Conservation (phyloP, 192 early-diverging fungal genomes). For the Obelidium mucronatum region DNA sequence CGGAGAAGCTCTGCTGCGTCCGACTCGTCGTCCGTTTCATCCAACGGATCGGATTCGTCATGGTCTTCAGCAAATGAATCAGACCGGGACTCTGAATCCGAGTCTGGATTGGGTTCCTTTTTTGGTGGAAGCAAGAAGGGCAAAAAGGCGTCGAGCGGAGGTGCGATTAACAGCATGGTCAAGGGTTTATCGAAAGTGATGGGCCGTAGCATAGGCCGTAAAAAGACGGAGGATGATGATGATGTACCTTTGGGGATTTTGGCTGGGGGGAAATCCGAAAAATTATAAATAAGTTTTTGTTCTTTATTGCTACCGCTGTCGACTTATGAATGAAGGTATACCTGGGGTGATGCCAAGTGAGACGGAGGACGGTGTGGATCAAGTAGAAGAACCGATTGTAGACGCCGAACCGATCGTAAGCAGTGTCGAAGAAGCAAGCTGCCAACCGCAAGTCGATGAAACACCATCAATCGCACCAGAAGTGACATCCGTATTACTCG, state of each 20-base stretch:
- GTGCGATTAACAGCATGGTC: slow-evolving; percentile 2
- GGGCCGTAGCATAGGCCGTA: not conserved
- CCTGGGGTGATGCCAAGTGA: too few relatives aligned
- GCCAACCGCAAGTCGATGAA: too few relatives aligned
- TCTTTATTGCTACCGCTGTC: too few relatives aligned
- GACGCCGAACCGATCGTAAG: too few relatives aligned
- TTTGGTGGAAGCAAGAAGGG: not conserved
- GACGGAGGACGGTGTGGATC: too few relatives aligned
- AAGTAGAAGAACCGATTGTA: too few relatives aligned
- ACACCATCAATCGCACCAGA: too few relatives aligned
- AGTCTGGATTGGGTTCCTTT: not conserved
- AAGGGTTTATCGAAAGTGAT: not conserved
- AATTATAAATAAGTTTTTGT: too few relatives aligned
- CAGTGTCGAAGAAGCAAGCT: too few relatives aligned
- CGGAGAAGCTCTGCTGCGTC: not conserved
- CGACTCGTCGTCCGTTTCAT: not conserved
- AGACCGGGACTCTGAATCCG: not conserved
- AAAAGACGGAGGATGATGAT: slow-evolving; percentile 20
- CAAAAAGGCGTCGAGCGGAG: slow-evolving; percentile 4
- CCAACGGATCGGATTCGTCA: slow-evolving; percentile 2
- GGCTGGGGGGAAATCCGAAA: not conserved
- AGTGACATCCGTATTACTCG: too few relatives aligned
- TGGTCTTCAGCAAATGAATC: slow-evolving; percentile 5
- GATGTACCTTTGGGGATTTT: slow-evolving; percentile 31
- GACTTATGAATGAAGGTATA: too few relatives aligned